Base-by-base conservation (phyloP, 2,329 filamentous ascomycete species). In the Colletotrichum falcatum region DNA sequence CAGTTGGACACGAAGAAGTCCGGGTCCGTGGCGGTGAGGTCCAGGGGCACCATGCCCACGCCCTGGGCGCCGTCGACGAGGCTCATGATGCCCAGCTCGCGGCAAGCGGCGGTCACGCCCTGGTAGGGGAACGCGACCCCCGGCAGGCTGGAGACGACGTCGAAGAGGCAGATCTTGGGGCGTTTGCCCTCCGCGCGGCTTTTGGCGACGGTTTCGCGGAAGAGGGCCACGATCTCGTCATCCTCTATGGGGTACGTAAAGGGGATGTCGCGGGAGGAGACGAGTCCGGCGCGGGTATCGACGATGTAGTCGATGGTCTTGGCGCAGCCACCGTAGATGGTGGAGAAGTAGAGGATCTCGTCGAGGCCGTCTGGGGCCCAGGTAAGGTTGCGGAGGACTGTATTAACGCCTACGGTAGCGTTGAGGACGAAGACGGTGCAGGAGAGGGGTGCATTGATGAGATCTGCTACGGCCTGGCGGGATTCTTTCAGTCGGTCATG, bases 1-100 rank as follows among this genome's bases (percentile, higher is more conserved):
- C 90, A 93, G 79, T 98, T 98, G 65, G 87, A 91, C 18, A 95
- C 87, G 77, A 97, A 93, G 82, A 97, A 98, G 79, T 98, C 95
- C 0, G 94, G 91, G 72, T 94, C 88, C 3, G 94, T 82, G 5
- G 81, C 79, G 0, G 78, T 73, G 18, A 98, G 81, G 79, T 97
- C 88, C 9, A 98, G 79, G 1, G 87, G 84, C 9, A 97, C 86
- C 80, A 96, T 92, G 2, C 95, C 95, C 30, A 97, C 82, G 1
- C 92, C 91, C 80, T 98, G 95, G 0, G 95, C 95, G 20, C 89
- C 95, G 78, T 98, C 95, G 46, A 98, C 84, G 26, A 94, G 83
- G 75, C 91, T 94, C 64, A 95, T 77, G 3, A 98, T 83, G 0
- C 87, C 89, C 30, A 91, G 83, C 66, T 91, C 87, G 54, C 85